phyloP scores from a whole-genome alignment of 208 protist species.

The Trichomonas gallinae region DNA sequence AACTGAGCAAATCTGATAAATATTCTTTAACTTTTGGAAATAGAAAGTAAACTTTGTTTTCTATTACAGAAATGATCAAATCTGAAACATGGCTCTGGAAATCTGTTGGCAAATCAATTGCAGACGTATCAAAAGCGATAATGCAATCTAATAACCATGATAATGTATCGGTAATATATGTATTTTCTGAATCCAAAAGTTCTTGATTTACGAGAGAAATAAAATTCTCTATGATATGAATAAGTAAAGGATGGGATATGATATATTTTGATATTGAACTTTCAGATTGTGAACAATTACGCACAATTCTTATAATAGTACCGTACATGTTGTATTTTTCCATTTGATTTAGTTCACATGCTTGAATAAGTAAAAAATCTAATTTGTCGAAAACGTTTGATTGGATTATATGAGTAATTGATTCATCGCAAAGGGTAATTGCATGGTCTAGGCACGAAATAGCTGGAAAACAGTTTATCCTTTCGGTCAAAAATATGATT shows the following conservation, averaged over 20 bases:
- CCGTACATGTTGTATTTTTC: background rate
- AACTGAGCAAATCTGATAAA: background rate
- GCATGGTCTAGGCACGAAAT: background rate
- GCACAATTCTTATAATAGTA: background rate
- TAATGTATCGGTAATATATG: background rate
- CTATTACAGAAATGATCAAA: background rate
- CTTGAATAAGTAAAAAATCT: background rate
- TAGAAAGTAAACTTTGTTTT: background rate
- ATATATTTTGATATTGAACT: background rate
- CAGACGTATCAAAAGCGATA: background rate
- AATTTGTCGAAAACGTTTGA: background rate
- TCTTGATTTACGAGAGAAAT: background rate
- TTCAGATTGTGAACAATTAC: background rate
- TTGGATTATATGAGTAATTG: background rate
- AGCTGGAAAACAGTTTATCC: background rate
- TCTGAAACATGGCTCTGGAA: background rate
- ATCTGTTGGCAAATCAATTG: background rate
- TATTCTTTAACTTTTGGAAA: background rate
- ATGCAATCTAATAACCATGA: background rate
- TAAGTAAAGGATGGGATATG: background rate
- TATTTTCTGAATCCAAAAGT: background rate
- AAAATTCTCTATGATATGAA: background rate
- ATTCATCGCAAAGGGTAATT: background rate
- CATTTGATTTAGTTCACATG: background rate
- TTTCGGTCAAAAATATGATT: background rate